Evolutionary conservation across 306 rosid species (phyloP), one percentile per base, ranked within the genome.

Genomic region (Alnus glutinosa): DNA sequence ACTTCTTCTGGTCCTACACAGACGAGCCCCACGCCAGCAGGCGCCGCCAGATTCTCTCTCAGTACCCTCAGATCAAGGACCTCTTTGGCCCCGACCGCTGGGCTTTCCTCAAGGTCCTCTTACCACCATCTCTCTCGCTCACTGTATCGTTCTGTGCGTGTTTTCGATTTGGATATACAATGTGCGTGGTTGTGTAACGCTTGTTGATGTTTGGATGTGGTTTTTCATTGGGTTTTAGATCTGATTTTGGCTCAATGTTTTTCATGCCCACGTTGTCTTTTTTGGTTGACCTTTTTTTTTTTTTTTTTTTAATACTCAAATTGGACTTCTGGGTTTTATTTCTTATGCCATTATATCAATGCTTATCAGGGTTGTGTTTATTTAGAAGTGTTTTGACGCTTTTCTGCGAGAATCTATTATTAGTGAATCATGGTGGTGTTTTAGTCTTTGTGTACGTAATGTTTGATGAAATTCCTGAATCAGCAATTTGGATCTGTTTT

Each of bases 21-120:
- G 98, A 94, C 7, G 97, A 94, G 81, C 98, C 98, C 47, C 98
- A 92, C 72, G 95, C 97, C 70, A 81, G 97, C 23, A 88, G 97
- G 66, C 92, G 98, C 42, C 97, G 97, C 79, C 89, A 88, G 89
- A 94, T 94, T 74, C 98, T 94, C 89, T 89, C 92, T 66, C 89
- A 85, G 80, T 89, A 94, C 83, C 98, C 98, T 85, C 97, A 89
- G 58, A 89, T 94, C 76, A 91, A 91, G 66, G 81, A 91, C 62
- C 95, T 94, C 28, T 91, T 94, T 77, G 97, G 98, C 59, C 97
- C 97, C 39, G 98, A 94, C 51, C 83, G 82, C 2, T 81, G 72
- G 80, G 92, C 97, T 44, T 85, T 89, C 69, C 85, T 87, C 71
- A 92, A 94, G 97, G 98, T 94, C 6, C 9, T 37, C 1, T 63